These are phyloP conservation scores for Suillus brevipes DNA, from an alignment of 768 basidiomycete genomes.

Conservation along the genomic window DNA sequence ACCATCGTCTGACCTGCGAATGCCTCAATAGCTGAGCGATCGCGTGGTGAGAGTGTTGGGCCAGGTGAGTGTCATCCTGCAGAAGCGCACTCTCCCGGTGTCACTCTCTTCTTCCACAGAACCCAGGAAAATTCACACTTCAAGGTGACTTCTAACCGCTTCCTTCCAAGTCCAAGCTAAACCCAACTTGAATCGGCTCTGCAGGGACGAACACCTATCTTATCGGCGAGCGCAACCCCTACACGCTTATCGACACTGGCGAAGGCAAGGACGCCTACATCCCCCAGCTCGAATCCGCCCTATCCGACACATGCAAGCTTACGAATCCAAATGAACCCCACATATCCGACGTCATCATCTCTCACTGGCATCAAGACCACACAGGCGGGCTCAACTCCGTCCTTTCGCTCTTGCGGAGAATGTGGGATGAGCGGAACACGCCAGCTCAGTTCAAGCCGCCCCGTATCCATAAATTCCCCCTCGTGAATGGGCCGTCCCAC, in stretches of 20 bases:
- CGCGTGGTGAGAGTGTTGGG: slow-evolving; percentile 70
- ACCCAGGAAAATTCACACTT: slow-evolving; percentile 85
- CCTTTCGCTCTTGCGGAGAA: slow-evolving; percentile 57
- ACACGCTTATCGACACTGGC: slow-evolving; percentile 80
- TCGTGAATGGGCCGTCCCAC: slow-evolving; percentile 32
- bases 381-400: slow-evolving; percentile 73
- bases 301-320: slow-evolving; percentile 41
- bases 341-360: slow-evolving; percentile 87
- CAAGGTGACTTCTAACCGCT: slow-evolving; percentile 53
- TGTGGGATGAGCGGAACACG: slow-evolving; percentile 58
- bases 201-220: slow-evolving; percentile 91
- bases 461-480: slow-evolving; percentile 72
- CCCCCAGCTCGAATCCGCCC: slow-evolving; percentile 60
- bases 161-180: background rate
- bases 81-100: background rate
- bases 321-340: slow-evolving; percentile 46
- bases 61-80: slow-evolving; percentile 50
- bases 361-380: slow-evolving; percentile 91
- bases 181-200: background rate
- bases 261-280: slow-evolving; percentile 72
- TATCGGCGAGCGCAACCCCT: slow-evolving; percentile 67
- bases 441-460: slow-evolving; percentile 59
- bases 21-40: slow-evolving; percentile 56
- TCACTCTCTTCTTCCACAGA: slow-evolving; percentile 42
- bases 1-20: slow-evolving; percentile 7